Evolutionary conservation across 495 filamentous ascomycete species (phyloP), one percentile per base, ranked within the genome.

Genomic region (Cudoniella acicularis): DNA sequence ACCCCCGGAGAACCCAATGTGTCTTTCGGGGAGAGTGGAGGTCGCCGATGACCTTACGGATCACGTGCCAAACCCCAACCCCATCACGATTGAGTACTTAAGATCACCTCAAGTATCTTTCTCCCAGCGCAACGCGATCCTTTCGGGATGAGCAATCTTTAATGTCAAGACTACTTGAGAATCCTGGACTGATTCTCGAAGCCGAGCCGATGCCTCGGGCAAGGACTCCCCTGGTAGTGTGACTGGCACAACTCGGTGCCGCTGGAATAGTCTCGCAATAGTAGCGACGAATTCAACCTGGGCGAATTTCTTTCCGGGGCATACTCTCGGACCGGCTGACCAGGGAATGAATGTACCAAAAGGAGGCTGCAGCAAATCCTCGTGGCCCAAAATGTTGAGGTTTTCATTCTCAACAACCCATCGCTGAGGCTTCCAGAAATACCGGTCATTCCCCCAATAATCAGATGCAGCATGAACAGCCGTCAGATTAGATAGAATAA

Each of bases 281-380:
- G 67, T 63, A 0, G 77, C 77, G 1, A 81, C 78, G 54, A 80
- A 77, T 57, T 83, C 79, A 0, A 81, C 81, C 58, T 81, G 73
- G 0, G 76, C 70, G 56, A 82, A 79, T 54, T 78, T 82, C 60
- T 67, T 70, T 0, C 79, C 81, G 0, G 77, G 75, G 49, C 79
- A 82, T 47, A 72, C 62, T 8, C 73, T 64, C 1, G 70, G 53
- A 6, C 79, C 79, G 0, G 72, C 72, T 0, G 78, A 78, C 78
- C 79, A 84, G 0, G 73, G 72, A 1, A 79, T 17, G 54, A 72
- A 82, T 1, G 70, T 67, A 0, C 74, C 72, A 21, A 72, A 72
- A 0, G 57, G n/a, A 0, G 73, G 72, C 1, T 57, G 58, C 10
- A 70, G 59, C 9, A 79, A 20, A 1, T 60, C 22, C 21, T 70